These are phyloP conservation scores for Phytophthora pini DNA, from an alignment of 352 stramenopile species.

Conservation along the genomic window DNA sequence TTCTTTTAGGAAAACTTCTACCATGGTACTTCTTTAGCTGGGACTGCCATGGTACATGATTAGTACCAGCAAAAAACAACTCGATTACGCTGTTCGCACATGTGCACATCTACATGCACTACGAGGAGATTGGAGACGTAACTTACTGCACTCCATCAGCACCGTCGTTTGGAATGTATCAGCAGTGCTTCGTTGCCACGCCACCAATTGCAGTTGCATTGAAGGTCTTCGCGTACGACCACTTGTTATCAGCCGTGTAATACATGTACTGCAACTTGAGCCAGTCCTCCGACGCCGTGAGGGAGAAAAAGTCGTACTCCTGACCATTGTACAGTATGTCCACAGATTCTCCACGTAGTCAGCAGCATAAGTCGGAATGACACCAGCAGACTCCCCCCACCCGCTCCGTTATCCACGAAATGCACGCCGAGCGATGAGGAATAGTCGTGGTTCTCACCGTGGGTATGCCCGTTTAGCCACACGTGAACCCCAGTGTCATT, in stretches of 20 bases:
- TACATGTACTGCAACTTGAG: slow-evolving; percentile 59
- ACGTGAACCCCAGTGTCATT: slow-evolving; percentile 34
- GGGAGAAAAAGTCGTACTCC: slow-evolving; percentile 72
- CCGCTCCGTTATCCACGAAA: slow-evolving; percentile 75
- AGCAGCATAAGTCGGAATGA: slow-evolving; percentile 56
- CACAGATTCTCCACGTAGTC: slow-evolving; percentile 62
- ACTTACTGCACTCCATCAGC: slow-evolving; percentile 35
- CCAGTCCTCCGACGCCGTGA: slow-evolving; percentile 61
- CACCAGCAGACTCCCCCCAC: slow-evolving; percentile 60
- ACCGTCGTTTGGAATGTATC: slow-evolving; percentile 63
- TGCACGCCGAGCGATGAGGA: slow-evolving; percentile 53
- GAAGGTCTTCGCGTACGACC: slow-evolving; percentile 57
- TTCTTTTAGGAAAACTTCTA: no score
- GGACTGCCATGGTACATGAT: no score
- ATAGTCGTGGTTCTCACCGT: slow-evolving; percentile 69
- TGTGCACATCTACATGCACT: no score
- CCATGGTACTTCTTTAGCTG: no score
- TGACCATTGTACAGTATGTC: slow-evolving; percentile 47
- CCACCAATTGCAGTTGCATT: slow-evolving; percentile 45
- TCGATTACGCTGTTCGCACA: no score
- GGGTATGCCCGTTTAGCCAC: slow-evolving; percentile 45
- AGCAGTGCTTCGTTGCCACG: slow-evolving; percentile 69
- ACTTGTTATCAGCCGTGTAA: slow-evolving; percentile 61
- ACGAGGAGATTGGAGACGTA: slow-evolving; percentile 5
- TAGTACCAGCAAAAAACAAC: no score